Evolutionary conservation across 257 asterid genomes (phyloP).

Genomic region (Salvia rosmarinus): DNA sequence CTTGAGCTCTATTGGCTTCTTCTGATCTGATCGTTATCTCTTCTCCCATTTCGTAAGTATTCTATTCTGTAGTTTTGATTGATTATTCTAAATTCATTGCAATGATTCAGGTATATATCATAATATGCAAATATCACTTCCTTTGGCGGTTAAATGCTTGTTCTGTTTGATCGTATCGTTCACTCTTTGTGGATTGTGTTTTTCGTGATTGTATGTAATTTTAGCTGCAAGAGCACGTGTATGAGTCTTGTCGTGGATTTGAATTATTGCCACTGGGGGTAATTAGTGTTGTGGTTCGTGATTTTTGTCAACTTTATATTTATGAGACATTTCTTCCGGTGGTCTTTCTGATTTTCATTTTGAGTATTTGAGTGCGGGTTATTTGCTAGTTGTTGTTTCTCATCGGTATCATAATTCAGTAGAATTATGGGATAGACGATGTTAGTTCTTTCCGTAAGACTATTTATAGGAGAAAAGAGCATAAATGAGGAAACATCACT

Average conservation of each 20-base stretch:
- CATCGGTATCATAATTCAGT: background rate
- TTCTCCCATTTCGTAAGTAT: slow-evolving; percentile 24
- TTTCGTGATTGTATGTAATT: background rate
- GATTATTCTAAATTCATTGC: background rate
- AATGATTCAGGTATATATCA: slow-evolving; percentile 13
- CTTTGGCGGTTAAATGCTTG: background rate
- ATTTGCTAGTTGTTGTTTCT: background rate
- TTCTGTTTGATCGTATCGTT: slow-evolving; percentile 22
- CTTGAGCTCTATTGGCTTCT: slow-evolving; percentile 9
- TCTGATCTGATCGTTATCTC: slow-evolving; percentile 22
- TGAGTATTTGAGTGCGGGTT: background rate
- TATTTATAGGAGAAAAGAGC: background rate
- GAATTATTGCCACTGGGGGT: background rate
- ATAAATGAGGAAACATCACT: background rate
- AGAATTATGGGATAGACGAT: background rate
- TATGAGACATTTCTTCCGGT: background rate
- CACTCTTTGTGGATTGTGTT: slow-evolving; percentile 2
- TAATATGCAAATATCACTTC: background rate
- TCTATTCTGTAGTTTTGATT: slow-evolving; percentile 1
- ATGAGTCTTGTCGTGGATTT: background rate
- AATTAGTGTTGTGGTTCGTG: background rate
- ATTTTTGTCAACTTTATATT: background rate
- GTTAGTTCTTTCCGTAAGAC: background rate
- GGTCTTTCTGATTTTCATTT: slow-evolving; percentile 19
- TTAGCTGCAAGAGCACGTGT: background rate